Evolutionary conservation across 139 green algal species (phyloP).

Genomic region (Penium margaritaceum): DNA sequence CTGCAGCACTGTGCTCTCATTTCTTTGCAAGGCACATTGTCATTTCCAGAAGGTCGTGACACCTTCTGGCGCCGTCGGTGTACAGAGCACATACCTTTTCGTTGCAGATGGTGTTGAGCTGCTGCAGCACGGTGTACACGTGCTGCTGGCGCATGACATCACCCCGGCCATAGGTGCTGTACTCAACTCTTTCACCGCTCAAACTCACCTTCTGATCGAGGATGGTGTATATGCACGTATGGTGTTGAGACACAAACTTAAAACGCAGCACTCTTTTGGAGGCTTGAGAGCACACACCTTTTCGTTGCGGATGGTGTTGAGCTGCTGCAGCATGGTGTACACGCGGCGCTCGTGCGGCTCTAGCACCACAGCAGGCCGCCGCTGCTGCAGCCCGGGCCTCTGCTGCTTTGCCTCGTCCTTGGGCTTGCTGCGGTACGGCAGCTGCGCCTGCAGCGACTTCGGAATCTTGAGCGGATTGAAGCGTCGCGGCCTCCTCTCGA

Average conservation of each 20-base stretch:
- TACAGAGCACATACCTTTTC: neutral
- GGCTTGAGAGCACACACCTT: too few relatives aligned
- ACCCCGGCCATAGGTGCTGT: too few relatives aligned
- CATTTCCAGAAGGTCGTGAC: too few relatives aligned
- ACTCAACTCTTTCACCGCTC: too few relatives aligned
- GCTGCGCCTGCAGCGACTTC: slow-evolving; percentile 65
- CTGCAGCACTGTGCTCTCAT: neutral
- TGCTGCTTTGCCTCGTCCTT: slow-evolving; percentile 67
- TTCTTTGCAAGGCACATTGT: too few relatives aligned
- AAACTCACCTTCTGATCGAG: slow-evolving; percentile 76
- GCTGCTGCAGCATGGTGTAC: slow-evolving; percentile 73
- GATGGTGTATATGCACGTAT: too few relatives aligned
- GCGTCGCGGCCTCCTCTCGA: slow-evolving; percentile 67
- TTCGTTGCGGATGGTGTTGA: slow-evolving; percentile 88
- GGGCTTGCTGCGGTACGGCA: slow-evolving; percentile 93
- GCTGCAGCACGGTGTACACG: slow-evolving; percentile 68
- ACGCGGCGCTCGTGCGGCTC: slow-evolving; percentile 64
- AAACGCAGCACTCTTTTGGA: too few relatives aligned
- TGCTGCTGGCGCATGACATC: slow-evolving; percentile 58
- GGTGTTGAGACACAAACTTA: too few relatives aligned
- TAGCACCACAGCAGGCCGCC: slow-evolving; percentile 67
- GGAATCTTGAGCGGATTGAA: slow-evolving; percentile 92
- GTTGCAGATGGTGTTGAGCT: slow-evolving; percentile 74
- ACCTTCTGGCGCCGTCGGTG: neutral
- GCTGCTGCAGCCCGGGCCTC: slow-evolving; percentile 68